Percentiles rank a stretch among this genome's conserved stretches.
Conservation (phyloP, 1,284 basidiomycete genomes). For the Pseudozyma thailandica region DNA sequence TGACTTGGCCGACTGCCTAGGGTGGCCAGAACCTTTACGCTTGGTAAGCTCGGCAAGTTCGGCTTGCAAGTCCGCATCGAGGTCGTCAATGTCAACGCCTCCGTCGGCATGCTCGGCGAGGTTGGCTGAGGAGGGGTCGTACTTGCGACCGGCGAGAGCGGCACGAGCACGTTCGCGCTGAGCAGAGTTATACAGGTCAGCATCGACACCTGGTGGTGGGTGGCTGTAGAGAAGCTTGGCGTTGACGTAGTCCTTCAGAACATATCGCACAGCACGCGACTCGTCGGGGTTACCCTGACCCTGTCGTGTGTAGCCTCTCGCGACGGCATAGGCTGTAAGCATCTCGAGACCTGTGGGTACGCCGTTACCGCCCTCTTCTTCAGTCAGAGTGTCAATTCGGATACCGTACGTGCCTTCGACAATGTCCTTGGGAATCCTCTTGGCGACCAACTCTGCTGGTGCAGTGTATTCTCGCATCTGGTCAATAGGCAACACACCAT, state of each 20-base stretch:
- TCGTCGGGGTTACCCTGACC: conserved; percentile 98
- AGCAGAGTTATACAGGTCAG: conserved; percentile 81
- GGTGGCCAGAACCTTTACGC: conserved; percentile 2
- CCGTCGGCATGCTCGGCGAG: conserved; percentile 28
- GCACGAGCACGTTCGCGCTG: conserved; percentile 76
- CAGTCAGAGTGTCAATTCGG: conserved; percentile 75
- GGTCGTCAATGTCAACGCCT: conserved; percentile 20
- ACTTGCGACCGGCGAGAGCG: conserved; percentile 55
- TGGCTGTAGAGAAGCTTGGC: conserved; percentile 91
- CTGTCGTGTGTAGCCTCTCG: conserved; percentile 87
- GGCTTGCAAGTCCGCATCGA: conserved; percentile 22
- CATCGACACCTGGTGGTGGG: conserved; percentile 76
- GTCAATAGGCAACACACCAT: conserved; percentile 97
- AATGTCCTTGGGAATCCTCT: conserved; percentile 84
- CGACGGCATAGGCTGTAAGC: conserved; percentile 81
- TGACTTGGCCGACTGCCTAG: conserved; percentile 32
- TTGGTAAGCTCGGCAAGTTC: conserved; percentile 13
- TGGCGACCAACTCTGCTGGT: conserved; percentile 82
- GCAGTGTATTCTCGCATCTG: conserved; percentile 95
- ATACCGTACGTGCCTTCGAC: conserved; percentile 91
- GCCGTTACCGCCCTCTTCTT: conserved; percentile 88
- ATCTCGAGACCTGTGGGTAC: conserved; percentile 82
- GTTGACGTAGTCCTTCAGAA: conserved; percentile 97
- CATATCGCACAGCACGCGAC: conserved; percentile 87
- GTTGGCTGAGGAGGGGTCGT: conserved; percentile 25